Evolutionary conservation across 1,139 yeast species (phyloP), one percentile per base, ranked within the genome.

Genomic region (Blastobotrys aristatus): DNA sequence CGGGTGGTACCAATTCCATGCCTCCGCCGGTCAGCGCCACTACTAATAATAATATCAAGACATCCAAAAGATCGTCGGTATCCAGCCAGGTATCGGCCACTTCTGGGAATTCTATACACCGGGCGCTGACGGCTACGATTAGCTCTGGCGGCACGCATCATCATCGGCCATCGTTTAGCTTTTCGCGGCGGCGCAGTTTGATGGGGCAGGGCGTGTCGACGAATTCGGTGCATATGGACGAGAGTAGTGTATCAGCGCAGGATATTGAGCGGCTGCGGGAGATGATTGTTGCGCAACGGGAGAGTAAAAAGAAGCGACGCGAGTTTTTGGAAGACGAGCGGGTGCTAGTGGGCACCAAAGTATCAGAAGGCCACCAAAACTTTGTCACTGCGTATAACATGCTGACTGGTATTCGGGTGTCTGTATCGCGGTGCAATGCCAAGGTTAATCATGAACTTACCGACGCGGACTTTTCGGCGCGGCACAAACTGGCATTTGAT

Each of bases 371-470:
- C 40, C 97, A 92, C 62, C 89, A 81, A 46, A 92, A 90, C 65
- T 94, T 84, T 60, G 88, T 89, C 32, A 82, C 92, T 73, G 98
- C 97, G 0, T 94, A 92, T 65, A 89, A 92, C 65, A 92, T 94
- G 97, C 74, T 94, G 50, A 90, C 98, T 0, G 98, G 99, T 11
- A 92, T 94, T 44, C 75, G 98, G 51, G 96, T 90, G 1, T 94
- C 97, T 0, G 97, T 89, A 1, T 86, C 96, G 10, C 72, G 96
- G 50, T 85, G 95, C 59, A 70, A 70, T 38, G 87, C 96, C 0
- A 95, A 95, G 40, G 76, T 84, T 7, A 86, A 88, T 77, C 78
- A 83, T 50, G 82, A 84, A 33, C 69, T 92, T 42, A 75, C 74
- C 1, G 84, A 80, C 44, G 74, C 71, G 13, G 96, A 90, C 64